Base-by-base conservation (phyloP, 2,329 filamentous ascomycete species). In the Trichoderma sp. region DNA sequence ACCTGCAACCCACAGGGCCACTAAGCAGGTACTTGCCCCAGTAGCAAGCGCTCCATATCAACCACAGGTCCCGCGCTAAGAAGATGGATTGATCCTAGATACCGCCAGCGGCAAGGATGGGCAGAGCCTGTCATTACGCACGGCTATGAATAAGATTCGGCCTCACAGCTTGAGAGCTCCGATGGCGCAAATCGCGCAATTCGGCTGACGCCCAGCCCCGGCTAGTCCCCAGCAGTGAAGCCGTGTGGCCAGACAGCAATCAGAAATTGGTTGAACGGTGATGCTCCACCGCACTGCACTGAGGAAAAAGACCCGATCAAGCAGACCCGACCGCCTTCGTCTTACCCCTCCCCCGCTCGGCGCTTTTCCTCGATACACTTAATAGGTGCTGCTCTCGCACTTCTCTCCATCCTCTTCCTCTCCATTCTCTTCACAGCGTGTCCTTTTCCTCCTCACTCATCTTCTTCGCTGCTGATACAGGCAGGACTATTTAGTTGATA, bases 281-380 rank as follows among this genome's bases (percentile, higher is more conserved):
- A 65, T 62, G 69, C 59, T 73, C 69, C 69, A 73, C 69, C 3
- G n/a, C 35, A 38, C 29, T 31, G 29, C 31, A 33, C 31, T 33
- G 33, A 35, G 33, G 33, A 35, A 45, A 73, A 73, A 73, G 60
- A 35, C 69, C 63, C 71, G 62, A 74, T 74, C 45, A 67, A 45
- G 29, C 60, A 31, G 56, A 62, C 60, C 67, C 66, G 41, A 63
- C 67, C 59, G 59, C 53, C 63, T 63, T 72, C 56, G 33, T 76
- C 63, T 67, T 76, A 71, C 72, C 75, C 75, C 75, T 75, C 72
- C 64, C 71, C 75, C 75, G 75, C 65, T 71, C 71, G 45, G 65
- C 59, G 60, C 38, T 35, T 66, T 66, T 76, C 60, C 74, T 71
- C 60, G 29, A 60, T 71, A 67, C 66, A 53, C 65, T 56, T 67